Evolutionary conservation across 2,329 filamentous ascomycete species (phyloP).

Genomic region (Aureobasidium sp.): DNA sequence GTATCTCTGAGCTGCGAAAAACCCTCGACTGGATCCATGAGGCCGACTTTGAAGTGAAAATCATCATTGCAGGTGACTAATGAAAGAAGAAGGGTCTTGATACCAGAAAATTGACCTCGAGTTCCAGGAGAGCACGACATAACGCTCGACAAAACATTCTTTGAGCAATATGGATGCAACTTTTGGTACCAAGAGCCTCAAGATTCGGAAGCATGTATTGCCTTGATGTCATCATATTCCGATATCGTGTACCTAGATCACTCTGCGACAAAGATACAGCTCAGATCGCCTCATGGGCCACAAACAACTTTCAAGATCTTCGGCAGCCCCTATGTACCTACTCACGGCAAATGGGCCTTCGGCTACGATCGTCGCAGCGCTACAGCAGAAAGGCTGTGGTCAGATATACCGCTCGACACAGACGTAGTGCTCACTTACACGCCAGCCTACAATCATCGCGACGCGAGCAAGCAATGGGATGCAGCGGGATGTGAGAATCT

Average conservation of each 20-base stretch:
- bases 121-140: background rate
- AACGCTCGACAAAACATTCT: constrained; percentile 41
- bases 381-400: constrained; percentile 47
- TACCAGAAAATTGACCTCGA: background rate
- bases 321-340: constrained; percentile 60
- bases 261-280: constrained; percentile 45
- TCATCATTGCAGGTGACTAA: constrained; percentile 59
- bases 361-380: constrained; percentile 44
- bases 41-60: constrained; percentile 61
- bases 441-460: constrained; percentile 55
- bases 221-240: constrained; percentile 43
- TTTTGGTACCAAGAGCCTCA: constrained; percentile 54
- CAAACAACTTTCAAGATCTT: constrained; percentile 60
- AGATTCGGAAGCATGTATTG: constrained; percentile 47
- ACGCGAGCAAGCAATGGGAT: constrained; percentile 35
- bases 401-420: constrained; percentile 51
- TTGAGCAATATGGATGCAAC: constrained; percentile 43
- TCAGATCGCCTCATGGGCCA: constrained; percentile 50
- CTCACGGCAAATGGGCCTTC: constrained; percentile 57
- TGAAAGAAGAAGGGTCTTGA: background rate
- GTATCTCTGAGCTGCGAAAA: constrained; percentile 49
- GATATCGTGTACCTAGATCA: constrained; percentile 61
- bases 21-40: constrained; percentile 61
- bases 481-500: constrained; percentile 57
- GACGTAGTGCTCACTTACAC: constrained; percentile 68